phyloP scores from a whole-genome alignment of 1,284 basidiomycete species.

The Clitocybe nebularis region DNA sequence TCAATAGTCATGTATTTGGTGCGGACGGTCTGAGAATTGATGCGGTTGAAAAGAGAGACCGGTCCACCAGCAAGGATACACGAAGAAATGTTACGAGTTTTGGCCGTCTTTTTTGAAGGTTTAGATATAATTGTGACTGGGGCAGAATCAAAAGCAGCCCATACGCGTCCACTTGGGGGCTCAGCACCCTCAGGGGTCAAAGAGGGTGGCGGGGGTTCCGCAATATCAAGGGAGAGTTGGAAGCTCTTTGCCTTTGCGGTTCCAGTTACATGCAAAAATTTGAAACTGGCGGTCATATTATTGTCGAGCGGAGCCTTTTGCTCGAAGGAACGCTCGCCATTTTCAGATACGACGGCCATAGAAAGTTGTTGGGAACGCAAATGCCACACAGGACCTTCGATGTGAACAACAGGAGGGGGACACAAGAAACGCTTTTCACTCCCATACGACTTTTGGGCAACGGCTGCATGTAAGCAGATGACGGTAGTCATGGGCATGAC shows the following conservation, averaged over 20 bases:
- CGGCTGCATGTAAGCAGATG: constrained; percentile 82
- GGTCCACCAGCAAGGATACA: constrained; percentile 87
- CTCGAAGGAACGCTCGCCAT: constrained; percentile 76
- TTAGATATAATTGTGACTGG: constrained; percentile 95
- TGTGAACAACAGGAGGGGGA: constrained; percentile 84
- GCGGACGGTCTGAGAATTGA: constrained; percentile 95
- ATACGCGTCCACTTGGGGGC: constrained; percentile 59
- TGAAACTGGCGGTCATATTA: constrained; percentile 83
- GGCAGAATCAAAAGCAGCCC: constrained; percentile 90
- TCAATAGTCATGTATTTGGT: constrained; percentile 97
- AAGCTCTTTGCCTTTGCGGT: constrained; percentile 89
- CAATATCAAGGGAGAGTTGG: constrained; percentile 78
- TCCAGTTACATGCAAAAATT: constrained; percentile 85
- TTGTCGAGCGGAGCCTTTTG: constrained; percentile 78
- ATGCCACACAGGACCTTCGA: constrained; percentile 80
- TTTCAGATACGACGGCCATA: constrained; percentile 84
- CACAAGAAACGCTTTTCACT: constrained; percentile 90
- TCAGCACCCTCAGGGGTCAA: constrained; percentile 50
- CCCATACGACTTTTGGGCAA: constrained; percentile 90
- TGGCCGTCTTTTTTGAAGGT: constrained; percentile 95
- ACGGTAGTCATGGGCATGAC: constrained; percentile 85
- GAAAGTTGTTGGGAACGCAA: constrained; percentile 77
- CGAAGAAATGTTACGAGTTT: constrained; percentile 89
- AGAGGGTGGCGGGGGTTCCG: constrained; percentile 58
- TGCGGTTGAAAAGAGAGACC: constrained; percentile 94